Conservation (phyloP, 2,329 filamentous ascomycete genomes). For the Verticillium klebahnii region DNA sequence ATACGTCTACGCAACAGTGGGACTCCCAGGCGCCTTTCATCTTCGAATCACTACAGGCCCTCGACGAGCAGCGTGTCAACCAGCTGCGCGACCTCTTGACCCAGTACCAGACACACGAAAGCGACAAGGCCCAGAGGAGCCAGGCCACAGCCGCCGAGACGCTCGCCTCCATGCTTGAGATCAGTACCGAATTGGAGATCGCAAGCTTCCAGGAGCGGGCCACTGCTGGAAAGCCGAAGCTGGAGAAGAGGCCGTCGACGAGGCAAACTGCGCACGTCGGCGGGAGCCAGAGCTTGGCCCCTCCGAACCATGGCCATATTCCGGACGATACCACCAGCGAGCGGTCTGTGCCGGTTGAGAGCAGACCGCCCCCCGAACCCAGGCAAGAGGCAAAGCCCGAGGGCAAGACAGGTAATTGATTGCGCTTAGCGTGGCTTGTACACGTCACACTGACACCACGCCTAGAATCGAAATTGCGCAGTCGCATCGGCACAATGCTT, state of each 20-base stretch:
- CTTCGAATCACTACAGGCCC: conserved; percentile 85
- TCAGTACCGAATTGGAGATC: conserved; percentile 84
- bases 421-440: neutral
- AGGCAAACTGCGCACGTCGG: conserved; percentile 35
- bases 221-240: conserved; percentile 14
- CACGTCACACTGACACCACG: conserved; percentile 6
- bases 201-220: conserved; percentile 14
- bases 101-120: conserved; percentile 88
- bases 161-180: conserved; percentile 76
- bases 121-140: conserved; percentile 76
- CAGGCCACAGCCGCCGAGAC: conserved; percentile 73
- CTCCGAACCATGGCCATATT: conserved; percentile 18
- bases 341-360: conserved; percentile 29
- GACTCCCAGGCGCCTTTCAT: conserved; percentile 91
- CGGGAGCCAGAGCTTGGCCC: conserved; percentile 17
- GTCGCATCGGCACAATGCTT: conserved; percentile 66
- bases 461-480: conserved; percentile 53
- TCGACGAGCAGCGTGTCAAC: conserved; percentile 86
- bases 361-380: conserved; percentile 24
- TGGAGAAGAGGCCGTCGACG: conserved; percentile 37
- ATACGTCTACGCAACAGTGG: conserved; percentile 81
- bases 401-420: conserved; percentile 23
- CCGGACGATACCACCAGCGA: conserved; percentile 38
- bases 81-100: conserved; percentile 87
- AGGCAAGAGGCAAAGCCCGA: conserved; percentile 24